Conservation (phyloP, 768 basidiomycete species). For the Kwoniella sp. region DNA sequence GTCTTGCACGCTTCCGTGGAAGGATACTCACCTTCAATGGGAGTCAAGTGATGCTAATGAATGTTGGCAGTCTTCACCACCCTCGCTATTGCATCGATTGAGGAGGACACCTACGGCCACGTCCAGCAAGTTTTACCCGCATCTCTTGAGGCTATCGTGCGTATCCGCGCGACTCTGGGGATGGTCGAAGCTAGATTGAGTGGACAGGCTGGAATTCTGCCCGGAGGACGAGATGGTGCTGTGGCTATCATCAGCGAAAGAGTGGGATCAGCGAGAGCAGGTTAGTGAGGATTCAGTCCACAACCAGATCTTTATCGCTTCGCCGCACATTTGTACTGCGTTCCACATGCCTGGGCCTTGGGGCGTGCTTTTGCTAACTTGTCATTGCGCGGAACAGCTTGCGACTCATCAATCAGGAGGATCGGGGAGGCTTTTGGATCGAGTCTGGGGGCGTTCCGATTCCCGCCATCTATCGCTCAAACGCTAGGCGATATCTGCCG, state of each 20-base stretch:
- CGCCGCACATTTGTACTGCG: no score
- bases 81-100: constrained; percentile 42
- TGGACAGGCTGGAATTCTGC: constrained; percentile 15
- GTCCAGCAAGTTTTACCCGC: constrained; percentile 49
- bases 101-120: constrained; percentile 53
- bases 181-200: constrained; percentile 30
- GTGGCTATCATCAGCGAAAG: constrained; percentile 15
- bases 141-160: constrained; percentile 45
- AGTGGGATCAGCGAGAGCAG: constrained; percentile 11
- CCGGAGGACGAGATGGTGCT: constrained; percentile 14
- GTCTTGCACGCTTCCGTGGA: no score
- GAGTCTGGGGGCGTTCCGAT: constrained; percentile 46
- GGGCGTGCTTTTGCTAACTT: not conserved
- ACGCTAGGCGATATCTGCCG: constrained; percentile 36
- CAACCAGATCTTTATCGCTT: no score
- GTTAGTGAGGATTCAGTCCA: constrained; percentile 1
- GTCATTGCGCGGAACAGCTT: constrained; percentile 27
- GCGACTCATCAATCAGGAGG: constrained; percentile 34
- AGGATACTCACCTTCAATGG: no score
- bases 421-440: constrained; percentile 45
- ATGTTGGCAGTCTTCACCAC: constrained; percentile 38
- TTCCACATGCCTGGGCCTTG: not conserved
- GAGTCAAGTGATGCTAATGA: not conserved
- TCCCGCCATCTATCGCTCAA: constrained; percentile 41
- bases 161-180: constrained; percentile 35